These are phyloP conservation scores for Starmerella potacharoeniae DNA, from an alignment of 805 yeast species.

Conservation along the genomic window DNA sequence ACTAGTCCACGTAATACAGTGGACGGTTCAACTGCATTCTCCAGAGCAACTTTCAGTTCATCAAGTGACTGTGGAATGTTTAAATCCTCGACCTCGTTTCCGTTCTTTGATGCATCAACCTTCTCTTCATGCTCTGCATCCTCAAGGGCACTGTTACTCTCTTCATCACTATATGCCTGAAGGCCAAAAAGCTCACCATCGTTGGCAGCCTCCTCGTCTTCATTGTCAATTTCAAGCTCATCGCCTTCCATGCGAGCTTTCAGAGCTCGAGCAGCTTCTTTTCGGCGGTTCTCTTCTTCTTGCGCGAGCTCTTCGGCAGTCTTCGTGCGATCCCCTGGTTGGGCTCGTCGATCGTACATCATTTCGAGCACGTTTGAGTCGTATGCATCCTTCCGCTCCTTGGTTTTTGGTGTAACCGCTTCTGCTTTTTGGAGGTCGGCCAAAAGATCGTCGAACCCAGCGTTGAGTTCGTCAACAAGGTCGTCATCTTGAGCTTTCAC, in stretches of 20 bases:
- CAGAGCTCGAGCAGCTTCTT: constrained; percentile 29
- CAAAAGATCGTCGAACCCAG: constrained; percentile 27
- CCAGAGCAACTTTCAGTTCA: constrained; percentile 7
- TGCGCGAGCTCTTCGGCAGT: constrained; percentile 33
- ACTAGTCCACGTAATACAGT: background rate
- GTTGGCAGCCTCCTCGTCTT: constrained; percentile 27
- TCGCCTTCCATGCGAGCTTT: constrained; percentile 31
- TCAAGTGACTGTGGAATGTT: constrained; percentile 8
- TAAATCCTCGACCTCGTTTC: background rate
- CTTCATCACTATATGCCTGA: constrained; percentile 26
- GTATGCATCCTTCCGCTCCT: constrained; percentile 9
- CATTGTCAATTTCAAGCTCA: constrained; percentile 29
- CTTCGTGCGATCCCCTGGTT: constrained; percentile 34
- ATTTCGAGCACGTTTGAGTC: constrained; percentile 31
- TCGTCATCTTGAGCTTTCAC: constrained; percentile 31
- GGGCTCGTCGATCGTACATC: constrained; percentile 33
- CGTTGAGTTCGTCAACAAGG: constrained; percentile 30
- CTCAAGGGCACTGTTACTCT: constrained; percentile 34
- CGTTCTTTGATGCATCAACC: background rate
- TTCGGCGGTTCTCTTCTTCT: constrained; percentile 27
- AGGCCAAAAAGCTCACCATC: constrained; percentile 34
- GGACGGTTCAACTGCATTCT: constrained; percentile 8
- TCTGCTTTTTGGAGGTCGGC: constrained; percentile 22
- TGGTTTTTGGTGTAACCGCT: background rate
- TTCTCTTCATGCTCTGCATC: background rate